Percentiles rank a stretch among this genome's conserved stretches.
Evolutionary conservation across 1,284 basidiomycete species (phyloP).

Genomic region (Grifola frondosa): DNA sequence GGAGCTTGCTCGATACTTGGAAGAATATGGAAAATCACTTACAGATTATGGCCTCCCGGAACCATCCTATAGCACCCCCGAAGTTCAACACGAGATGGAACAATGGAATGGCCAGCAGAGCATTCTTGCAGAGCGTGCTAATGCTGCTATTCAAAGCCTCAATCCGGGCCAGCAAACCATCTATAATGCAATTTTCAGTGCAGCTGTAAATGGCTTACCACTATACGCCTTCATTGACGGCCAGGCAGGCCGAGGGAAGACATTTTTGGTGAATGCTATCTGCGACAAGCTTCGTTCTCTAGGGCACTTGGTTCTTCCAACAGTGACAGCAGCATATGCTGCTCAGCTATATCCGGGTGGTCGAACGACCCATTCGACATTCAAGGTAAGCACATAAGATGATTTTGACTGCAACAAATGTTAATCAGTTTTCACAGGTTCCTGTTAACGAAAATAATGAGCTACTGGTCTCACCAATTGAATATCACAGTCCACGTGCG

Average conservation of each 20-base stretch:
- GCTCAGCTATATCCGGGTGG: slow-evolving; percentile 34
- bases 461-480: slow-evolving; percentile 31
- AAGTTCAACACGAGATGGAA: slow-evolving; percentile 30
- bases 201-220: slow-evolving; percentile 18
- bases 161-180: slow-evolving; percentile 32
- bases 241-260: slow-evolving; percentile 35
- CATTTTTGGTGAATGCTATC: slow-evolving; percentile 27
- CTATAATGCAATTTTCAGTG: slow-evolving; percentile 28
- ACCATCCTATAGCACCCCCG: slow-evolving; percentile 23
- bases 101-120: slow-evolving; percentile 24
- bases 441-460: slow-evolving; percentile 36
- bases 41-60: slow-evolving; percentile 30
- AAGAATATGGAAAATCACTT: slow-evolving; percentile 27
- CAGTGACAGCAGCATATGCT: slow-evolving; percentile 33
- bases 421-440: slow-evolving; percentile 21
- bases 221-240: slow-evolving; percentile 33
- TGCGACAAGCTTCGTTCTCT: slow-evolving; percentile 22
- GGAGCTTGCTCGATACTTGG: slow-evolving; percentile 22
- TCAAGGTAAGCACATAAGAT: slow-evolving; percentile 20
- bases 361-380: slow-evolving; percentile 30
- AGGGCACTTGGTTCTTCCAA: slow-evolving; percentile 27
- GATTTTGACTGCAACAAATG: neutral
- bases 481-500: slow-evolving; percentile 22
- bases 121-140: slow-evolving; percentile 22
- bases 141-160: slow-evolving; percentile 18